Evolutionary conservation across 805 yeast genomes (phyloP).

Genomic region (Teunomyces gatunensis): DNA sequence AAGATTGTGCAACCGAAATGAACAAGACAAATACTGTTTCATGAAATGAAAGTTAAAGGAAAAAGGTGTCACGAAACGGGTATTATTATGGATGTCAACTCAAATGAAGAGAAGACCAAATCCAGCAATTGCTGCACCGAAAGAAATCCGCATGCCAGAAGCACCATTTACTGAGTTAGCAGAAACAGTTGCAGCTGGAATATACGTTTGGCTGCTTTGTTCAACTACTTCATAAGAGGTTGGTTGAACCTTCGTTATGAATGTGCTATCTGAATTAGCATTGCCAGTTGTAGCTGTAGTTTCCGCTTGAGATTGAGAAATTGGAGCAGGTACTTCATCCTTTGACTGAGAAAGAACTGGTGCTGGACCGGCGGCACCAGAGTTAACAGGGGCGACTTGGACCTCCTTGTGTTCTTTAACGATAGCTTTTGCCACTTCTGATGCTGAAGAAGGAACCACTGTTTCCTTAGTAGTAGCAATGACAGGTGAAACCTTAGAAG

Average conservation of each 20-base stretch:
- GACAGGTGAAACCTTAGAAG: too few species aligned
- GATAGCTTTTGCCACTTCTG: neutral
- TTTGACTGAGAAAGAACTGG: conserved; percentile 1
- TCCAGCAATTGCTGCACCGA: conserved; percentile 9
- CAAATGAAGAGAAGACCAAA: conserved; percentile 7
- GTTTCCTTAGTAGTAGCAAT: too few species aligned
- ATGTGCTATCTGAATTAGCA: neutral
- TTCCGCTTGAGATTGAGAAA: neutral
- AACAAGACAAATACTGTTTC: neutral
- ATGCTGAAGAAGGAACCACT: too few species aligned
- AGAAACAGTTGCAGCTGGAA: conserved; percentile 1
- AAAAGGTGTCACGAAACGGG: neutral
- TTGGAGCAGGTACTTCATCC: neutral
- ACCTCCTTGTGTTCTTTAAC: neutral
- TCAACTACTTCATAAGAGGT: neutral
- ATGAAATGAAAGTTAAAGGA: neutral
- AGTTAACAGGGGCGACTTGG: conserved; percentile 1
- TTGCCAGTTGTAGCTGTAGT: conserved; percentile 8
- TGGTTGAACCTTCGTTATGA: neutral
- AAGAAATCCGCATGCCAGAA: conserved; percentile 6
- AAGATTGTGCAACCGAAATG: neutral
- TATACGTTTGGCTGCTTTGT: neutral
- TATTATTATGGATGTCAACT: neutral
- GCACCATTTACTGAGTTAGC: conserved; percentile 8
- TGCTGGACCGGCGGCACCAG: conserved; percentile 3